These are phyloP conservation scores for Metschnikowia cerradonensis DNA, from an alignment of 805 yeast species.

Conservation along the genomic window DNA sequence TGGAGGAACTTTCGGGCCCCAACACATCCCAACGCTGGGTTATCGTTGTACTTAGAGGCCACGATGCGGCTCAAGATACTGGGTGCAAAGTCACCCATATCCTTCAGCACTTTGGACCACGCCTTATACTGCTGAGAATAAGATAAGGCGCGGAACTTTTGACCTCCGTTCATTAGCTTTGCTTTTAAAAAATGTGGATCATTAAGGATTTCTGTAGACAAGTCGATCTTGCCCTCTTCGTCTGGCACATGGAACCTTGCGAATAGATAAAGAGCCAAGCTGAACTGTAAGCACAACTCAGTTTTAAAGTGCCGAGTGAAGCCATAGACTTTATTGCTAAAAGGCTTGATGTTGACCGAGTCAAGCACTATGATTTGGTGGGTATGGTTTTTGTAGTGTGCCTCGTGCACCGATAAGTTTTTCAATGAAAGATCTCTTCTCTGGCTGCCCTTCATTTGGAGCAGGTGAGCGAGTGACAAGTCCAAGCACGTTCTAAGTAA, in stretches of 20 bases:
- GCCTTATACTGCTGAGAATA: constrained; percentile 28
- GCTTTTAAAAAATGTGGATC: constrained; percentile 14
- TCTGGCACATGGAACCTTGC: constrained; percentile 28
- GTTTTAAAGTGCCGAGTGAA: constrained; percentile 6
- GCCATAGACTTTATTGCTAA: neutral
- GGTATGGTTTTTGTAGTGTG: neutral
- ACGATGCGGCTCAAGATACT: constrained; percentile 20
- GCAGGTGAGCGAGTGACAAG: constrained; percentile 21
- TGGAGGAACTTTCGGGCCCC: neutral
- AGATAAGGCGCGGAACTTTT: constrained; percentile 21
- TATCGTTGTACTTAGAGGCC: constrained; percentile 8
- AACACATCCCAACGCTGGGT: constrained; percentile 2
- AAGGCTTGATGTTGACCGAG: neutral
- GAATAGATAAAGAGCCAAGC: constrained; percentile 27
- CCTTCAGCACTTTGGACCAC: constrained; percentile 18
- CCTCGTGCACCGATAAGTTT: constrained; percentile 13
- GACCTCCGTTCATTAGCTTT: constrained; percentile 24
- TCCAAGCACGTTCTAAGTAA: constrained; percentile 24
- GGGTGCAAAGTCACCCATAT: constrained; percentile 19
- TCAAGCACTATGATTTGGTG: neutral
- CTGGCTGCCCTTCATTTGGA: constrained; percentile 20
- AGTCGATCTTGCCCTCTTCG: constrained; percentile 21
- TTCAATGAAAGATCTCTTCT: constrained; percentile 23
- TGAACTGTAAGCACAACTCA: constrained; percentile 26
- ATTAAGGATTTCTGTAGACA: constrained; percentile 6